Base-by-base conservation (phyloP, 169 alveolate species). In the Plasmodium knowlesi region DNA sequence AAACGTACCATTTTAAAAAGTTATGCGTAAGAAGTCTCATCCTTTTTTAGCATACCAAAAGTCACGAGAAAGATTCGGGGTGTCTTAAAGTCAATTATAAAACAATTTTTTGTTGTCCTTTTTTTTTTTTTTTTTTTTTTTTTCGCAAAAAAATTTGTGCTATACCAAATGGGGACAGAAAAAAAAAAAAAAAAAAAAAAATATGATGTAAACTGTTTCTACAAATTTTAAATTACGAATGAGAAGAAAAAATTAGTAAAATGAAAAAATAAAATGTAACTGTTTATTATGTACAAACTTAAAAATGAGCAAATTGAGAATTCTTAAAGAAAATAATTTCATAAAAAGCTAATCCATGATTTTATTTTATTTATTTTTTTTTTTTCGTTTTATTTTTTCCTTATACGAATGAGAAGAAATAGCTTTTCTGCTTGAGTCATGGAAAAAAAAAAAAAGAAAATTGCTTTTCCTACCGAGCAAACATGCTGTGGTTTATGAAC, bases 11-110 rank as follows among this genome's bases (percentile, higher is more conserved):
- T 93, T 92, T 95, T 82, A 96, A 72, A 95, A 96, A 93, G 90
- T 96, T 96, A 80, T 96, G 97, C 54, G 97, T 96, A 67, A 96
- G 92, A 43, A 96, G 96, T 30, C 97, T 71, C 97, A 96, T 96
- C 73, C 37, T 82, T 67, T 79, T 9, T 37, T 54, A 41, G 78
- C 83, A 85, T 70, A 70, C 53, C 16, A 34, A 78, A 92, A 88
- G 34, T 39, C 32, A 78, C 39, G 34, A 22, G 61, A 39, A 82
- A 41, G 67, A 82, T 82, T 39, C 50, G 50, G 76, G 34, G 34
- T 61, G 76, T 61, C 76, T 61, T 61, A 61, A 61, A 5, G 37
- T 22, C 76, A 22, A 61, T 61, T 61, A 22, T 61, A 46, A 46
- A 43, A 46, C 57, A 46, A 46, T 46, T 46, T 22, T 61, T 61